Conservation (phyloP, 1,139 yeast genomes). For the Wickerhamomyces sp. region DNA sequence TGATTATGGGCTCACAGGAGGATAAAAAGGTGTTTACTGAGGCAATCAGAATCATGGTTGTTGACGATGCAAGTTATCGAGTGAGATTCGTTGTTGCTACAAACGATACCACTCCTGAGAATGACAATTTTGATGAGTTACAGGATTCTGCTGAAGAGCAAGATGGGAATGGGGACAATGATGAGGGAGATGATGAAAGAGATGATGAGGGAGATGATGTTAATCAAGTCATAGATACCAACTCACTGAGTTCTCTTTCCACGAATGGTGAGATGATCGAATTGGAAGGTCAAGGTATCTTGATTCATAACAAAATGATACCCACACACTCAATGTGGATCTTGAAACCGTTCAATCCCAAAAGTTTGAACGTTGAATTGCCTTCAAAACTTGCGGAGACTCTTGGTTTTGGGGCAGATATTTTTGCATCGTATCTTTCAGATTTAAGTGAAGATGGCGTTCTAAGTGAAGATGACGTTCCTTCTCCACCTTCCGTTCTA, state of each 20-base stretch:
- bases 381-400: slow-evolving; percentile 64
- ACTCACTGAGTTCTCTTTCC: slow-evolving; percentile 30
- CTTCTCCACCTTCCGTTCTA: slow-evolving; percentile 71
- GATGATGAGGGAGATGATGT: slow-evolving; percentile 14
- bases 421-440: slow-evolving; percentile 70
- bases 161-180: slow-evolving; percentile 15
- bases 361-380: slow-evolving; percentile 55
- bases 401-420: slow-evolving; percentile 85
- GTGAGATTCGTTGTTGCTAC: slow-evolving; percentile 66
- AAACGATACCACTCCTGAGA: slow-evolving; percentile 27
- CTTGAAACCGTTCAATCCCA: slow-evolving; percentile 66
- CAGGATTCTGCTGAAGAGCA: slow-evolving; percentile 11
- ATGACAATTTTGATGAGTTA: slow-evolving; percentile 18
- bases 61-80: slow-evolving; percentile 72
- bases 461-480: slow-evolving; percentile 58
- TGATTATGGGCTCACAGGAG: slow-evolving; percentile 61
- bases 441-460: slow-evolving; percentile 57
- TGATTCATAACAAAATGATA: slow-evolving; percentile 61
- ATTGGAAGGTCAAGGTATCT: slow-evolving; percentile 92
- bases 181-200: slow-evolving; percentile 6
- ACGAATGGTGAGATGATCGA: slow-evolving; percentile 61
- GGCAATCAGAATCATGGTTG: slow-evolving; percentile 67
- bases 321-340: slow-evolving; percentile 95
- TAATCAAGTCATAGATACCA: too few relatives aligned
- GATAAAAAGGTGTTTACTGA: slow-evolving; percentile 66